Evolutionary conservation across 352 stramenopile genomes (phyloP), one percentile per base, ranked within the genome.

Genomic region (Pythium insidiosum): DNA sequence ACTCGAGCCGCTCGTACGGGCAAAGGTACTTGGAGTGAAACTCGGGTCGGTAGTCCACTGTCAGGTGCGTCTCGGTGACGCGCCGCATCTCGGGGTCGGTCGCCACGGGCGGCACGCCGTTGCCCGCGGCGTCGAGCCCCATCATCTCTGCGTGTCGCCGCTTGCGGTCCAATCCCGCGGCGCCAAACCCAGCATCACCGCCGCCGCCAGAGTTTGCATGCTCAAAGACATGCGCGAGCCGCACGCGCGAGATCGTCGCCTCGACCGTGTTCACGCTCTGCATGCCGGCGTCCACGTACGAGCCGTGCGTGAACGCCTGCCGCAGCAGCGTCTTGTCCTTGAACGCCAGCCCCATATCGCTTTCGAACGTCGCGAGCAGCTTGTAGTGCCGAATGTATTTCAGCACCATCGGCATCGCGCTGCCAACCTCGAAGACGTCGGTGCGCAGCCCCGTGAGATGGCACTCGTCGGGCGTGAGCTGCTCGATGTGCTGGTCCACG

Each of bases 301-400:
- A 94, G 9, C 60, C 68, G 29, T 94, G 82, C 12, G 79, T 92
- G 53, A 92, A 94, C 12, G 82, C 82, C 49, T 92, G 79, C 0
- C 77, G 76, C 29, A 91, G 53, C 29, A 94, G 56, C 13, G 79
- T 63, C 54, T 85, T 89, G 56, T 92, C 75, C 6, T 66, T 64
- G 24, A 92, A 88, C 12, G 40, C 56, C 7, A 92, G 43, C 4
- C 62, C 67, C 69, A 89, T 84, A 18, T 56, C 56, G 12, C 26
- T 31, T 50, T 84, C 72, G 43, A 94, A 91, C 31, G 61, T 80
- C 16, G 63, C 57, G 3, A 92, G 53, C 18, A 88, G 39, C 19
- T 68, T 73, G 47, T 75, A 88, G 46, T 94, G 68, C 10, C 78
- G 75, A 22, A 94, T 57, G 54, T 88, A 82, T 59, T 89, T 88